Base-by-base conservation (phyloP, 2,329 filamentous ascomycete species). In the Fusarium pininemorale region DNA sequence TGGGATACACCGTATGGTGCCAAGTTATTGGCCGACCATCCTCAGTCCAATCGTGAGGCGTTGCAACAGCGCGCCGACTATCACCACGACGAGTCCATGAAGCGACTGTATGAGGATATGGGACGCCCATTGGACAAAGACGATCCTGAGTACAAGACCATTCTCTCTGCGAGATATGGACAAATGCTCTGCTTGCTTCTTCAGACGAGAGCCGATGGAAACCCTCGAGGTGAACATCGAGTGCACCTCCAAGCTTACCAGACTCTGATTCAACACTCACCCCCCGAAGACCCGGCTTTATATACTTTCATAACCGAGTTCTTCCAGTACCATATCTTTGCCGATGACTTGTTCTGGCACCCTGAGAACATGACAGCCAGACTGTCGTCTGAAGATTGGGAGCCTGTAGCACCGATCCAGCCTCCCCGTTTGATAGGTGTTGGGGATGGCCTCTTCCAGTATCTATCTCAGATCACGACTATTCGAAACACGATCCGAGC, bases 291-390 rank as follows among this genome's bases (percentile, higher is more conserved):
- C 87, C 82, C 90, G 26, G 89, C 90, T 28, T 94, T 96, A 79
- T 79, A 85, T 35, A 83, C 85, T 15, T 90, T 90, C 75, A 88
- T 90, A 67, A 91, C 92, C 71, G 91, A 93, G 80, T 96, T 97
- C 83, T 96, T 97, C 81, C 92, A 95, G 80, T 97, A 96, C 77
- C 94, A 96, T 80, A 89, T 91, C 45, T 89, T 87, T 68, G 89
- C 89, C n/a, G 90, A 92, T 75, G 89, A 91, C 70, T 82, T 92
- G 4, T 84, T 92, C 58, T 86, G 84, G 78, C 85, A 86, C 63
- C 85, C 85, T 22, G 83, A 82, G 70, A 80, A 79, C 26, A 77
- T 77, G 48, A 81, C 78, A 30, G 78, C 78, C 20, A 83, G 82
- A 13, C 78, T 86, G 14, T 82, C 83, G n/a, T 81, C 82, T 2